Percentiles rank a stretch among this genome's conserved stretches.
These are phyloP conservation scores for Bryoglossum gracile DNA, from an alignment of 495 filamentous ascomycete species.

Conservation along the genomic window DNA sequence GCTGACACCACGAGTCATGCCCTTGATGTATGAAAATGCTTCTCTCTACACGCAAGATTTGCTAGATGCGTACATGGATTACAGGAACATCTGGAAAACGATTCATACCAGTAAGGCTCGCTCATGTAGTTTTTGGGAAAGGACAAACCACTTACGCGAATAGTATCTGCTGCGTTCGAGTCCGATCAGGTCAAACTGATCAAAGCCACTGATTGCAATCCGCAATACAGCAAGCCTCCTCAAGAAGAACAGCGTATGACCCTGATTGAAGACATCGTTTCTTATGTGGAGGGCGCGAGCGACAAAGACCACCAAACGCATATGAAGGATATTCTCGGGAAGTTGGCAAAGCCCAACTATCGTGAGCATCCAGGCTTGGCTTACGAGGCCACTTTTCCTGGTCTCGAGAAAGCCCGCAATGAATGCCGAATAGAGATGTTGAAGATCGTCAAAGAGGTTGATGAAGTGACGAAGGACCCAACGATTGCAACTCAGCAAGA, in stretches of 20 bases:
- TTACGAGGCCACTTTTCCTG: background rate
- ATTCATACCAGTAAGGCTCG: background rate
- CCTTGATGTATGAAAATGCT: constrained; percentile 14
- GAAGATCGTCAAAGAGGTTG: constrained; percentile 6
- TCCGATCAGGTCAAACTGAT: background rate
- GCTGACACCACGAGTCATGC: background rate
- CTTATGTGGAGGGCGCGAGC: too few relatives aligned
- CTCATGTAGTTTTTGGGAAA: background rate
- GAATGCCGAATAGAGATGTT: background rate
- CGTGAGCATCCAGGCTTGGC: background rate
- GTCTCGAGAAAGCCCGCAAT: background rate
- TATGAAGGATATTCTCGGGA: too few relatives aligned
- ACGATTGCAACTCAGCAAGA: background rate
- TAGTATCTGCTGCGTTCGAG: background rate
- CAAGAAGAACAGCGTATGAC: too few relatives aligned
- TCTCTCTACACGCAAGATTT: constrained; percentile 15
- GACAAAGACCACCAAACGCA: too few relatives aligned
- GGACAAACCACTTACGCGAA: background rate
- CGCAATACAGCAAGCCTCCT: too few relatives aligned
- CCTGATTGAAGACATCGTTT: too few relatives aligned
- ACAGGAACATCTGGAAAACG: constrained; percentile 5
- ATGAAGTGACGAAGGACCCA: background rate
- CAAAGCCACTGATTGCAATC: too few relatives aligned
- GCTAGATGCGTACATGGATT: constrained; percentile 17
- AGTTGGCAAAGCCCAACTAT: background rate